A percentile compares a stretch with the other conserved stretches of the same genome.
These are phyloP conservation scores for Penicillium arizonense DNA, from an alignment of 495 filamentous ascomycete genomes.

Conservation along the genomic window DNA sequence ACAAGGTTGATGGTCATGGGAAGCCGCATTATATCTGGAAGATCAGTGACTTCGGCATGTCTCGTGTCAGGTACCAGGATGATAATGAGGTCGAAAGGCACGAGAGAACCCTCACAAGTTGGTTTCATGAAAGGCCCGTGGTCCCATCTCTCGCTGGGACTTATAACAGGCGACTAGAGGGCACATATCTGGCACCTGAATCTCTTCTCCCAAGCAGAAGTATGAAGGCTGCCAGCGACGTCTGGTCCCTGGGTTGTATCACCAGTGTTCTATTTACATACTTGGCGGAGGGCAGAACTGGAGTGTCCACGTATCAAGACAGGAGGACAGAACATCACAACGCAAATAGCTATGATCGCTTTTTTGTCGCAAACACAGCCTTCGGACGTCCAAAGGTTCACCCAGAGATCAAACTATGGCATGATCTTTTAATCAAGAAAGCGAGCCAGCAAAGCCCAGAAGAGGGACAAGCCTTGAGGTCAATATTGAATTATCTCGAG, in stretches of 20 bases:
- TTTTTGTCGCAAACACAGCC: conserved; percentile 19
- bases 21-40: conserved; percentile 28
- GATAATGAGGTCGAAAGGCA: conserved; percentile 11
- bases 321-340: conserved; percentile 9
- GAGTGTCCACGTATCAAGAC: conserved; percentile 25
- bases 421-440: conserved; percentile 20
- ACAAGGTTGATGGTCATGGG: conserved; percentile 2
- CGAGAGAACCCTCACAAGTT: conserved; percentile 9
- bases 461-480: conserved; percentile 19
- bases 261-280: conserved; percentile 35
- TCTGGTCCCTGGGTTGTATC: conserved; percentile 37
- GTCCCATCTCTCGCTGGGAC: conserved; percentile 14
- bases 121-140: background rate
- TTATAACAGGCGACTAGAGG: conserved; percentile 13
- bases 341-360: conserved; percentile 25
- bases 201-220: conserved; percentile 14
- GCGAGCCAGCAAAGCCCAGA: conserved; percentile 12
- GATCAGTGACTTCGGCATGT: conserved; percentile 40
- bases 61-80: conserved; percentile 25
- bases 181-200: conserved; percentile 34
- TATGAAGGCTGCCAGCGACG: conserved; percentile 32
- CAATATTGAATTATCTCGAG: conserved; percentile 1
- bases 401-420: conserved; percentile 24
- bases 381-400: conserved; percentile 15
- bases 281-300: conserved; percentile 25